These are phyloP conservation scores for Immersiella caudata DNA, from an alignment of 495 filamentous ascomycete genomes.

Conservation along the genomic window DNA sequence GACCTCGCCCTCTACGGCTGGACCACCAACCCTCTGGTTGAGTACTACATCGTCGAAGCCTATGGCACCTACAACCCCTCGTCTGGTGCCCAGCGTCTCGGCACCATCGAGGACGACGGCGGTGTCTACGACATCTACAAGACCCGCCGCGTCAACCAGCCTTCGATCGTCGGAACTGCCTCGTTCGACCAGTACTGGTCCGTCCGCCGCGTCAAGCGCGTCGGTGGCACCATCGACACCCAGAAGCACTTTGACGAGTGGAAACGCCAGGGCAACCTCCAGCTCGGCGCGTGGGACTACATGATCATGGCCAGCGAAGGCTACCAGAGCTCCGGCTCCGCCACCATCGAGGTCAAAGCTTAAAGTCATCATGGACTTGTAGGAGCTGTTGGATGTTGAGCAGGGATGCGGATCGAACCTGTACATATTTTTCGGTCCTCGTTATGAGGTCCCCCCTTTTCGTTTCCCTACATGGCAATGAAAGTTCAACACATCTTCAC, in stretches of 20 bases:
- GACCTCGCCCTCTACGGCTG: slow-evolving; percentile 58
- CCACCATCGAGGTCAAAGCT: slow-evolving; percentile 39
- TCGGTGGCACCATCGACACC: slow-evolving; percentile 41
- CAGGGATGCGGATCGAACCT: no score
- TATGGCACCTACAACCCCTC: slow-evolving; percentile 61
- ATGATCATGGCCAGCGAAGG: slow-evolving; percentile 58
- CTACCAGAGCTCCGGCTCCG: slow-evolving; percentile 43
- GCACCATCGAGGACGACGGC: slow-evolving; percentile 61
- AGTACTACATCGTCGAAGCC: slow-evolving; percentile 67
- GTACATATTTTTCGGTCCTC: no score
- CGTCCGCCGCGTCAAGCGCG: slow-evolving; percentile 44
- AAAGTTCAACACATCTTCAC: neutral
- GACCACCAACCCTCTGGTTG: slow-evolving; percentile 62
- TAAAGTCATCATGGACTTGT: neutral
- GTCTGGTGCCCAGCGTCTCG: slow-evolving; percentile 44
- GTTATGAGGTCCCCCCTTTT: no score
- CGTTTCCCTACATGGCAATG: neutral
- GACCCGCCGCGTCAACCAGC: slow-evolving; percentile 59
- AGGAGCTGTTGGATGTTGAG: neutral
- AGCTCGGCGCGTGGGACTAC: slow-evolving; percentile 53
- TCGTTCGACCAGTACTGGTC: slow-evolving; percentile 69
- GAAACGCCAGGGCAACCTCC: slow-evolving; percentile 42
- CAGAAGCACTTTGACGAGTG: slow-evolving; percentile 61
- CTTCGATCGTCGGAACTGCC: slow-evolving; percentile 58
- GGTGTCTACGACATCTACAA: slow-evolving; percentile 64